Evolutionary conservation across 805 yeast genomes (phyloP).

Genomic region (Torulaspora gathmanii): DNA sequence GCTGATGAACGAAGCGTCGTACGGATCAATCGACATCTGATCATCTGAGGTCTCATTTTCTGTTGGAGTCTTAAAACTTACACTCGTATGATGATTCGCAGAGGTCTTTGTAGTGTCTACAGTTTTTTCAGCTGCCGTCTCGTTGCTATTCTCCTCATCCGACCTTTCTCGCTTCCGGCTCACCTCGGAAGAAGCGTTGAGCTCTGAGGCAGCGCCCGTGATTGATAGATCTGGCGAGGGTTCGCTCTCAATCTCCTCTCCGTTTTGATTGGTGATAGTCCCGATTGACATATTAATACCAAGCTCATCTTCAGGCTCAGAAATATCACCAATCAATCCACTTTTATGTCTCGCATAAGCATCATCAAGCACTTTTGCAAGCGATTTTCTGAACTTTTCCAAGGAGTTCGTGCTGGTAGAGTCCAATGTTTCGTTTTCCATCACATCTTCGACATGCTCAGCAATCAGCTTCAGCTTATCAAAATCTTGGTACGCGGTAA

Average conservation of each 20-base stretch:
- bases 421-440: slow-evolving; percentile 35
- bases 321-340: slow-evolving; percentile 2
- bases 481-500: slow-evolving; percentile 35
- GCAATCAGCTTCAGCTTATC: slow-evolving; percentile 27
- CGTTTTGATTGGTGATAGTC: background rate
- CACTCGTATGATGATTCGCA: background rate
- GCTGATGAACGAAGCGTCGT: slow-evolving; percentile 1
- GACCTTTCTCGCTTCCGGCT: slow-evolving; percentile 14
- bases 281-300: background rate
- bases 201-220: background rate
- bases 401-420: slow-evolving; percentile 35
- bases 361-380: slow-evolving; percentile 13
- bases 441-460: slow-evolving; percentile 29
- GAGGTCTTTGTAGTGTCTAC: background rate
- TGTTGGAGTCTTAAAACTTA: slow-evolving; percentile 4
- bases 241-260: background rate
- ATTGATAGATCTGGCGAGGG: background rate
- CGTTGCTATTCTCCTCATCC: slow-evolving; percentile 9
- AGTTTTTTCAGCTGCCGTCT: background rate
- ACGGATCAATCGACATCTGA: slow-evolving; percentile 5
- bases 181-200: background rate
- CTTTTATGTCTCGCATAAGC: slow-evolving; percentile 9
- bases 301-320: slow-evolving; percentile 17
- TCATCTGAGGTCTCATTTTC: background rate
- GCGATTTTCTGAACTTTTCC: slow-evolving; percentile 26